A percentile compares a stretch with the other conserved stretches of the same genome.
These are phyloP conservation scores for Persicaria tinctoria DNA, from an alignment of 148 eudicot species.

Conservation along the genomic window DNA sequence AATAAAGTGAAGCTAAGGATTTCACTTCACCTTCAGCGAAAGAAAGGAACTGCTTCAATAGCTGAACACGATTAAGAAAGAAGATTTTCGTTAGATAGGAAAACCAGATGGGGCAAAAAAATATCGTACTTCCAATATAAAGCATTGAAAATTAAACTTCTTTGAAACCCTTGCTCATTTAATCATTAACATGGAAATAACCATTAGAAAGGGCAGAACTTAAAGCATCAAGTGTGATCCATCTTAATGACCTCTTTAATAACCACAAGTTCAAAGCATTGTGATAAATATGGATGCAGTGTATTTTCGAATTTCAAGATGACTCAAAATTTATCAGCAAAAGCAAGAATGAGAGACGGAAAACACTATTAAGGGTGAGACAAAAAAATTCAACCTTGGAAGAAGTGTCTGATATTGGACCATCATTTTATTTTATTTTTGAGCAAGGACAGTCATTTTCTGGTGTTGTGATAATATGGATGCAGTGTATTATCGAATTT, in stretches of 20 bases:
- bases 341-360: too few relatives aligned
- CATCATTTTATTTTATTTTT: slow-evolving; percentile 20
- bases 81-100: neutral
- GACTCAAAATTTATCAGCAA: too few relatives aligned
- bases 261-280: neutral
- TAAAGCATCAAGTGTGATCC: neutral
- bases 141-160: neutral
- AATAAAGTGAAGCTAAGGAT: slow-evolving; percentile 68
- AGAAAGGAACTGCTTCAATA: slow-evolving; percentile 56
- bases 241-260: neutral
- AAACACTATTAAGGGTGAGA: too few relatives aligned
- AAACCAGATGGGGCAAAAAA: neutral
- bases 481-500: too few relatives aligned
- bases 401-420: slow-evolving; percentile 42
- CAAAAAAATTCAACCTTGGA: slow-evolving; percentile 32
- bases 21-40: slow-evolving; percentile 84
- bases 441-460: slow-evolving; percentile 48
- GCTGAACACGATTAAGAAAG: slow-evolving; percentile 26
- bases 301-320: too few relatives aligned
- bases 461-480: slow-evolving; percentile 17
- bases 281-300: neutral
- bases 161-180: neutral
- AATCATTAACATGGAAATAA: neutral
- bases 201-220: neutral
- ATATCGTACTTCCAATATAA: neutral